Conservation (phyloP, 352 stramenopile species). For the Phytophthora cactorum region DNA sequence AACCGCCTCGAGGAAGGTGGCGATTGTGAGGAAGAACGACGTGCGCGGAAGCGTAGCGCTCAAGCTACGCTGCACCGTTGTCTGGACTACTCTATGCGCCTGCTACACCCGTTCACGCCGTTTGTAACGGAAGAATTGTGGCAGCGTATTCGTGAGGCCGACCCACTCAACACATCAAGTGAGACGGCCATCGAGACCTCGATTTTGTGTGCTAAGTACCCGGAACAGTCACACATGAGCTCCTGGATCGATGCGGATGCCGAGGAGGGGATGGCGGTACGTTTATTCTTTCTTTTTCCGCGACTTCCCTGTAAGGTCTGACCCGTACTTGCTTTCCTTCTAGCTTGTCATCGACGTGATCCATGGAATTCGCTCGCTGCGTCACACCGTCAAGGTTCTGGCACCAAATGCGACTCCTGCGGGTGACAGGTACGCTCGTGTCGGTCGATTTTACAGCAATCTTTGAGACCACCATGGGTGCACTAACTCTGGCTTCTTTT, state of each 20-base stretch:
- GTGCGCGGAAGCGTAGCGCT: conserved; percentile 71
- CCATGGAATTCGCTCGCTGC: conserved; percentile 94
- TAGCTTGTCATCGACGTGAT: conserved; percentile 90
- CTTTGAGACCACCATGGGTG: background rate
- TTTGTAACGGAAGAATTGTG: conserved; percentile 99
- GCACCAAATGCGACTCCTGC: conserved; percentile 48
- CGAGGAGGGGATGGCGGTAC: conserved; percentile 91
- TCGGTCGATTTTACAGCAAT: background rate
- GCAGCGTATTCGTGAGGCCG: conserved; percentile 73
- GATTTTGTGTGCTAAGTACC: conserved; percentile 79
- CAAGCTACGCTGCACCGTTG: conserved; percentile 94
- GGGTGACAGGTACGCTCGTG: conserved; percentile 30
- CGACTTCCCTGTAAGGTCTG: background rate
- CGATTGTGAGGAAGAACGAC: conserved; percentile 45
- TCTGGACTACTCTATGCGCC: conserved; percentile 95
- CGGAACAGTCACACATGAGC: conserved; percentile 82
- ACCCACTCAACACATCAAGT: conserved; percentile 38
- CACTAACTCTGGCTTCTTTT: background rate
- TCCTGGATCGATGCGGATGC: conserved; percentile 79
- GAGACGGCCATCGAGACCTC: conserved; percentile 44
- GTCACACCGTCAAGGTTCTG: conserved; percentile 77
- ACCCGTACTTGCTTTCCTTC: background rate
- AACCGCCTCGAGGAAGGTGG: conserved; percentile 58
- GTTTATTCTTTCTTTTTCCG: background rate
- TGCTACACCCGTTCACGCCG: conserved; percentile 99